These are phyloP conservation scores for maize (Zea mays) DNA, from an alignment of 176 grass and related monocot species.

Conservation along the genomic window Zm-B73-REFERENCE-NAM-5.0 NC_050105.1:73835501-73836000, in stretches of 20 bases:
- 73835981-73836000: slow-evolving; percentile 71
- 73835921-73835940: slow-evolving; percentile 47
- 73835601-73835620: slow-evolving; percentile 53
- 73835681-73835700: slow-evolving; percentile 53
- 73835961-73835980: slow-evolving; percentile 85
- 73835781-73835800: slow-evolving; percentile 80
- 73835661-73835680: slow-evolving; percentile 75
- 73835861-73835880: slow-evolving; percentile 38
- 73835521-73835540: slow-evolving; percentile 62
- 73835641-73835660: slow-evolving; percentile 86
- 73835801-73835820: slow-evolving; percentile 74
- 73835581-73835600: slow-evolving; percentile 50
- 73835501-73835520: slow-evolving; percentile 76
- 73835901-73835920: slow-evolving; percentile 52
- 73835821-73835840: slow-evolving; percentile 71
- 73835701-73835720: slow-evolving; percentile 69
- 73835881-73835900: slow-evolving; percentile 45
- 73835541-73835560: slow-evolving; percentile 74
- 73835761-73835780: slow-evolving; percentile 76
- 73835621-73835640: slow-evolving; percentile 85
- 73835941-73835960: slow-evolving; percentile 64
- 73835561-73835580: slow-evolving; percentile 72
- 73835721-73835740: slow-evolving; percentile 51
- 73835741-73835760: slow-evolving; percentile 50
- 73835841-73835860: slow-evolving; percentile 53